Evolutionary conservation across 2,329 filamentous ascomycete genomes (phyloP), one percentile per base, ranked within the genome.

Genomic region (Neonectria magnoliae): DNA sequence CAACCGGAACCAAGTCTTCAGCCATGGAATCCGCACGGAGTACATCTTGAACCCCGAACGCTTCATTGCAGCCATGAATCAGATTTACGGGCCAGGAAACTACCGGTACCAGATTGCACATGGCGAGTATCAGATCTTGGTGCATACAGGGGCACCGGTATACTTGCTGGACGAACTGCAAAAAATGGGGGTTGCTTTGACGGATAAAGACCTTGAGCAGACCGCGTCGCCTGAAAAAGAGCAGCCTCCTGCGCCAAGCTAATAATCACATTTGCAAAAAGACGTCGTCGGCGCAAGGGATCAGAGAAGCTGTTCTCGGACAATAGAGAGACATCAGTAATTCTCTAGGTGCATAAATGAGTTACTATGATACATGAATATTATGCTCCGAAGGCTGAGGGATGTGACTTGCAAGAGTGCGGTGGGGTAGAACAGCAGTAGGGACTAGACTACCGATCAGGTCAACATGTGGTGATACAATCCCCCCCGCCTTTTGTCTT

Each of bases 401-500:
- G 36, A 38, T 36, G 13, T 36, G 13, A 36, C 13, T 8, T 38
- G 14, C 14, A 38, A n/a, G 36, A 38, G 31, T 13, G 13, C 10
- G 31, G 31, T 5, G 31, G 31, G 31, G 11, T 13, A 11, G 9
- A 33, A 33, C 6, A n/a, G 5, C 5, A n/a, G 14, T n/a, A 38
- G 2, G 33, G 33, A 36, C 33, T 36, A n/a, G 25, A 25, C 13
- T 38, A 6, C 14, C 36, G 14, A 38, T 38, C 36, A 38, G 14
- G 2, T 38, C 36, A 38, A 7, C 14, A n/a, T 38, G 36, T 36
- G 33, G 33, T 36, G 9, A 29, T 29, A 25, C 4, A 38, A 38
- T n/a, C 36, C 36, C 57, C 41, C 48, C 29, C 48, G 48, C 41
- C 48, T 29, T 41, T 31, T 44, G 29, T 54, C 48, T 31, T 18